Percentiles rank a stretch among this genome's conserved stretches.
phyloP scores from a whole-genome alignment of 768 basidiomycete species.

The Lentinula lateritia region DNA sequence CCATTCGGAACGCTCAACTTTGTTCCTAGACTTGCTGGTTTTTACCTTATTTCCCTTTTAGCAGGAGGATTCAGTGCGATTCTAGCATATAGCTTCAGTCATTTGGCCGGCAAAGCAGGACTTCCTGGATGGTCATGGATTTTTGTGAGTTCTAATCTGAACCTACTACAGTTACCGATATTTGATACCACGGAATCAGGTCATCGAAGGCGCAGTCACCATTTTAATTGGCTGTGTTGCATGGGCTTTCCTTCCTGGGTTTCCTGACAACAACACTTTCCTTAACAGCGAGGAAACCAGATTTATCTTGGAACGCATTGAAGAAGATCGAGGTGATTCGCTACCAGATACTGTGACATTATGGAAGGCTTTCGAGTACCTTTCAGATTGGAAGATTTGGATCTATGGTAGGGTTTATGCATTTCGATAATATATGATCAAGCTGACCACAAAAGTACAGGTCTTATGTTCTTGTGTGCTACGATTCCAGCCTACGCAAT shows the following conservation, averaged over 20 bases:
- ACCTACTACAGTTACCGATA: neutral
- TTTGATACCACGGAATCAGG: conserved; percentile 19
- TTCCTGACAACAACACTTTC: conserved; percentile 43
- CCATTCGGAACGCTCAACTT: neutral
- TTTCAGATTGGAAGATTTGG: conserved; percentile 44
- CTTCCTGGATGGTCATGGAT: conserved; percentile 48
- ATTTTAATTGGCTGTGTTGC: conserved; percentile 33
- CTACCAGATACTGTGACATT: conserved; percentile 35
- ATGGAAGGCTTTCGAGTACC: conserved; percentile 29
- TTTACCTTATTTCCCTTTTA: conserved; percentile 35
- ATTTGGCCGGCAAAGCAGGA: conserved; percentile 31
- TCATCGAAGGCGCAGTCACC: conserved; percentile 41
- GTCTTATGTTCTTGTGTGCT: conserved; percentile 43
- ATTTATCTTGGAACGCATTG: conserved; percentile 38
- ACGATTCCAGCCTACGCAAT: conserved; percentile 46
- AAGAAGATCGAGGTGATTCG: conserved; percentile 47
- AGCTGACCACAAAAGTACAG: neutral
- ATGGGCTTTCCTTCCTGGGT: conserved; percentile 39
- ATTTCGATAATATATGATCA: neutral
- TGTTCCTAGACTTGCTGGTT: conserved; percentile 34
- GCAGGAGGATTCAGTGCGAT: conserved; percentile 37
- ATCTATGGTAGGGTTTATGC: conserved; percentile 28
- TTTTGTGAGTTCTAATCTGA: conserved; percentile 24
- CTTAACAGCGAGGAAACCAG: conserved; percentile 36
- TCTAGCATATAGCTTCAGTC: conserved; percentile 36